These are phyloP conservation scores for Euphorbia corollata DNA, from an alignment of 441 rosid genomes.

Conservation along the genomic window DNA sequence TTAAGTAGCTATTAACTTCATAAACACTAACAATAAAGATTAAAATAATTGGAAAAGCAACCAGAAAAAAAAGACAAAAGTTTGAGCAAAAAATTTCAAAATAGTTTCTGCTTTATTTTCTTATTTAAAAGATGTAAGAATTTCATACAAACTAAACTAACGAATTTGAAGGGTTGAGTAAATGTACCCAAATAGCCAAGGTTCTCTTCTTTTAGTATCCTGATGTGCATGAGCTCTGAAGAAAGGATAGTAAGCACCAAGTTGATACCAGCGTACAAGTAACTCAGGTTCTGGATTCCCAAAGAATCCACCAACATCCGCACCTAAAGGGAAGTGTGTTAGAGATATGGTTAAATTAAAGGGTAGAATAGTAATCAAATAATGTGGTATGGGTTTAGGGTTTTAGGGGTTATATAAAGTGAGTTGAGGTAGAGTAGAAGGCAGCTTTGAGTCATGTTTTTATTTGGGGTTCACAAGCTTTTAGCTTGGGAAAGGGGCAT, in stretches of 20 bases:
- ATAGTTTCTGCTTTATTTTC: neutral
- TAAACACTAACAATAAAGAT: no score
- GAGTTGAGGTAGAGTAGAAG: no score
- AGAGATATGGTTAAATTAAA: no score
- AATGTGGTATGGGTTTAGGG: no score
- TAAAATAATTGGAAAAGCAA: neutral
- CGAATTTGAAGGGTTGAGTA: slow-evolving; percentile 5
- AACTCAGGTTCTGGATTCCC: slow-evolving; percentile 93
- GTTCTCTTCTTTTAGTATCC: slow-evolving; percentile 96
- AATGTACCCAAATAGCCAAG: slow-evolving; percentile 93
- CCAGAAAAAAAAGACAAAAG: neutral
- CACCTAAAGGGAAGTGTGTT: slow-evolving; percentile 53
- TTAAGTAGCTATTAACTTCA: no score
- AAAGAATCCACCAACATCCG: slow-evolving; percentile 95
- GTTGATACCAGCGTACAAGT: slow-evolving; percentile 95
- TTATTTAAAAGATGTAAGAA: neutral
- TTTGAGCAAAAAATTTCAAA: neutral
- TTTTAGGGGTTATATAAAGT: no score
- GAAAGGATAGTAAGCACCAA: slow-evolving; percentile 97
- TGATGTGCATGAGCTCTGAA: slow-evolving; percentile 98
- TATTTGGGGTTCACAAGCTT: no score
- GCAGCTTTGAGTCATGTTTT: no score
- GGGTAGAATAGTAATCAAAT: no score
- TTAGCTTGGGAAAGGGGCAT: no score
- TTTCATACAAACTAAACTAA: neutral